These are phyloP conservation scores for Nicotiana tomentosiformis DNA, from an alignment of 257 asterid genomes.

Conservation along the genomic window DNA sequence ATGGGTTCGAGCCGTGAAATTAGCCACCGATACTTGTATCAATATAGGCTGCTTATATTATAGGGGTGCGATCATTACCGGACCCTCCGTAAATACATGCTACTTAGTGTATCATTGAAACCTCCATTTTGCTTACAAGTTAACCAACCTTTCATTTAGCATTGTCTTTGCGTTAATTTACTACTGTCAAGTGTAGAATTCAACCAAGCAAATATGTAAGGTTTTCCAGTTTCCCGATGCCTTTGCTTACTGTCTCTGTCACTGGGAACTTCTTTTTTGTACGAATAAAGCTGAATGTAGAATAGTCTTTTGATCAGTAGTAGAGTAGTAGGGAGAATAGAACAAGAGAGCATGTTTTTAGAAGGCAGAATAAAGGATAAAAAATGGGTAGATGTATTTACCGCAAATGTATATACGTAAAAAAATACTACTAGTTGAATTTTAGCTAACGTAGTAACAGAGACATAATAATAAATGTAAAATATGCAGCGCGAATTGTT, in stretches of 20 bases:
- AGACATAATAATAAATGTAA: conserved; percentile 16
- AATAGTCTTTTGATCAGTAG: neutral
- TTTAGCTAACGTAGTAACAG: neutral
- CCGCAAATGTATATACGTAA: conserved; percentile 10
- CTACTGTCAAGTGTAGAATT: neutral
- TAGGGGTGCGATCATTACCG: too few species aligned
- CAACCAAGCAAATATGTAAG: neutral
- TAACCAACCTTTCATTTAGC: neutral
- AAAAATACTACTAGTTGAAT: neutral
- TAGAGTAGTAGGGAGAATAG: neutral
- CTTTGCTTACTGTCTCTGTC: conserved; percentile 7
- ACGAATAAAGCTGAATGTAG: conserved; percentile 7
- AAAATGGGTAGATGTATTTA: conserved; percentile 8
- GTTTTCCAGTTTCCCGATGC: conserved; percentile 6
- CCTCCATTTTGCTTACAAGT: too few species aligned
- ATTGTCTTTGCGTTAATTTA: neutral
- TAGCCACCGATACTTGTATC: too few species aligned
- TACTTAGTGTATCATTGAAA: too few species aligned
- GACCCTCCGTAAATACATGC: too few species aligned
- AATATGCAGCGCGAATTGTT: conserved; percentile 6
- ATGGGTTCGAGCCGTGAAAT: too few species aligned
- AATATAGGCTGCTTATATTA: too few species aligned
- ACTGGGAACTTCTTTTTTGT: neutral
- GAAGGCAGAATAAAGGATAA: neutral
- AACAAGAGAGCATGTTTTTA: conserved; percentile 4